Conservation (phyloP, 306 rosid genomes). For the Amphicarpaea edgeworthii region DNA sequence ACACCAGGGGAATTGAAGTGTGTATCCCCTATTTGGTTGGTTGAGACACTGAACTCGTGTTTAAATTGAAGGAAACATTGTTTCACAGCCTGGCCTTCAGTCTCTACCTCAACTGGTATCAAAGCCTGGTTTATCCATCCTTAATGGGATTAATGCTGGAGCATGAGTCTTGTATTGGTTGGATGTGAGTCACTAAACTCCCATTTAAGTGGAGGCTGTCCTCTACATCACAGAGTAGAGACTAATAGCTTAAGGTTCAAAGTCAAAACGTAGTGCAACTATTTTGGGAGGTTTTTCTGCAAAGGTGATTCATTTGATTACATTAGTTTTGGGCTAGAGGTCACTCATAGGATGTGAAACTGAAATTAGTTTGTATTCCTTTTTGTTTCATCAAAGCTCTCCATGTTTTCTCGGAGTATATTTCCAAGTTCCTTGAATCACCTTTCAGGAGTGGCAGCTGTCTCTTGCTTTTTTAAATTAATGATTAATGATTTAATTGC, state of each 20-base stretch:
- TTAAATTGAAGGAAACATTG: slow-evolving; percentile 1
- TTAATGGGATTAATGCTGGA: not conserved
- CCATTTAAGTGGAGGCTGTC: not conserved
- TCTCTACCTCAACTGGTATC: slow-evolving; percentile 12
- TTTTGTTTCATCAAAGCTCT: slow-evolving; percentile 18
- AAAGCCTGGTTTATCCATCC: not conserved
- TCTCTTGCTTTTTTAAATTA: not conserved
- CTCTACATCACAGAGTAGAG: slow-evolving; percentile 1
- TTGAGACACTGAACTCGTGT: not conserved
- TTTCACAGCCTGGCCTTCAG: slow-evolving; percentile 14
- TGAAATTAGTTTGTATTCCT: slow-evolving; percentile 27
- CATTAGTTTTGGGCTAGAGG: slow-evolving; percentile 23
- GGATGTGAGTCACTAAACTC: not conserved
- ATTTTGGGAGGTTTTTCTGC: slow-evolving; percentile 19
- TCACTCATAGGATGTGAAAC: slow-evolving; percentile 16
- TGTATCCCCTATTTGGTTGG: not conserved
- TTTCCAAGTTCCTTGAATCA: slow-evolving; percentile 16
- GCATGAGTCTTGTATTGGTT: not conserved
- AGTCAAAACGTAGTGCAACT: slow-evolving; percentile 2
- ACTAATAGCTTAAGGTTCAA: slow-evolving; percentile 14
- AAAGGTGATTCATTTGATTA: not conserved
- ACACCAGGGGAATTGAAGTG: slow-evolving; percentile 4
- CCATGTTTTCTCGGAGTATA: slow-evolving; percentile 14
- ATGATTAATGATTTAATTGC: not conserved
- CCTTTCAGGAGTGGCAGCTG: not conserved